Conservation (phyloP, 176 grass and related monocot genomes). For the Oryza coarctata region DNA sequence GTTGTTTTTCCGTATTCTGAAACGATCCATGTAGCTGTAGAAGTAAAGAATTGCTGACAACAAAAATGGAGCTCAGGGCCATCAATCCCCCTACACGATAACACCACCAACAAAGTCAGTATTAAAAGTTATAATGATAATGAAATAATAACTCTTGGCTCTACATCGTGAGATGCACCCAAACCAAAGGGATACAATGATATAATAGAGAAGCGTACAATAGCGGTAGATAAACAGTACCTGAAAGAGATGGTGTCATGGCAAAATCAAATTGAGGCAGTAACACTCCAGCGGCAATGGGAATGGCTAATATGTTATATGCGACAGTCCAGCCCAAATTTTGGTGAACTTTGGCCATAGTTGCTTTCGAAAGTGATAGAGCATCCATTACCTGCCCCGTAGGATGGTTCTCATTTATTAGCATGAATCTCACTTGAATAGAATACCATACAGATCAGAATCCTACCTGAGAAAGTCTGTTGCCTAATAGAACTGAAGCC, state of each 20-base stretch:
- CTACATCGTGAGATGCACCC: no score
- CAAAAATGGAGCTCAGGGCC: slow-evolving; percentile 91
- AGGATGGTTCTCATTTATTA: background rate
- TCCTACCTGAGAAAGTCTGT: slow-evolving; percentile 74
- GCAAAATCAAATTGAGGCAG: slow-evolving; percentile 89
- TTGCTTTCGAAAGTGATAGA: slow-evolving; percentile 77
- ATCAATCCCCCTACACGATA: slow-evolving; percentile 70
- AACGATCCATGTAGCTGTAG: slow-evolving; percentile 77
- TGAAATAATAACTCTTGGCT: no score
- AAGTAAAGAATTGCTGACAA: slow-evolving; percentile 94
- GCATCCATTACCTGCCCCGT: slow-evolving; percentile 65
- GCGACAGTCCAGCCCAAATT: slow-evolving; percentile 94
- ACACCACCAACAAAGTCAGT: background rate
- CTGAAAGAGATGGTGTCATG: slow-evolving; percentile 95
- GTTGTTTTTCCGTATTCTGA: slow-evolving; percentile 39
- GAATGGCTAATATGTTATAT: slow-evolving; percentile 82
- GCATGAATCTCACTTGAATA: background rate
- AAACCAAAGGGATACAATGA: background rate
- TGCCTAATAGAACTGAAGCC: slow-evolving; percentile 86
- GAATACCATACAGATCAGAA: background rate
- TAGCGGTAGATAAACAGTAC: slow-evolving; percentile 27
- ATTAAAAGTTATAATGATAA: background rate
- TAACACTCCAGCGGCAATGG: slow-evolving; percentile 65
- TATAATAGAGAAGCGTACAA: no score
- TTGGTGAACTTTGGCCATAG: slow-evolving; percentile 92